Conservation (phyloP, 2,329 filamentous ascomycete species). For the Cladophialophora immunda region DNA sequence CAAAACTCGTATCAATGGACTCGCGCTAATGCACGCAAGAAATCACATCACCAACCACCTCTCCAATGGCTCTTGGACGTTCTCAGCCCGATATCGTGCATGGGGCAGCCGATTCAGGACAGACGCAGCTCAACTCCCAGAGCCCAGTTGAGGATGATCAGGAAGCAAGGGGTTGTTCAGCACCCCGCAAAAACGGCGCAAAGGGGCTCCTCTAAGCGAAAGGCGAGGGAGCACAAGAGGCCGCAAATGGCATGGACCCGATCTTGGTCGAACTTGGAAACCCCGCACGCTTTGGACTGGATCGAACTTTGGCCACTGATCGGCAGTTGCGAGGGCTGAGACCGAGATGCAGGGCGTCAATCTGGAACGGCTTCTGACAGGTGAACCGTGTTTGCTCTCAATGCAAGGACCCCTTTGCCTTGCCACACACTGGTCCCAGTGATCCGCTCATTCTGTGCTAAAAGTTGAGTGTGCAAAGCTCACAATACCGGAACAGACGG, state of each 20-base stretch:
- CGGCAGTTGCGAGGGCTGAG: neutral
- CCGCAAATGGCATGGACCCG: neutral
- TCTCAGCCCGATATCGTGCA: neutral
- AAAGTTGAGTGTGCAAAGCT: neutral
- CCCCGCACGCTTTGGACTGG: neutral
- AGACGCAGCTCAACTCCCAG: neutral
- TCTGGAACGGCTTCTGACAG: neutral
- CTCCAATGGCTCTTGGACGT: neutral
- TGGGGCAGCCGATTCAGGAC: neutral
- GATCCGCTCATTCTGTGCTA: neutral
- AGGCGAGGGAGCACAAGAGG: neutral
- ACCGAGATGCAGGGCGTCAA: neutral
- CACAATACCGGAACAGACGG: too few species aligned
- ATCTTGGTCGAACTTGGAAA: neutral
- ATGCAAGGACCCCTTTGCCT: neutral
- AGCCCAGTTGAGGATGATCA: neutral
- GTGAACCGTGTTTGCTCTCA: neutral
- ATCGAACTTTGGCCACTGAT: neutral
- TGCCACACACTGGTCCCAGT: neutral
- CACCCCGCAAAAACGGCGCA: neutral
- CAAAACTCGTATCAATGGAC: neutral
- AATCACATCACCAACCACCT: neutral
- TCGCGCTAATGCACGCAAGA: neutral
- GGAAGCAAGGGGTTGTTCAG: neutral
- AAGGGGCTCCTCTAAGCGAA: neutral